Evolutionary conservation across 257 asterid species (phyloP).

Genomic region (Agastache rugosa): DNA sequence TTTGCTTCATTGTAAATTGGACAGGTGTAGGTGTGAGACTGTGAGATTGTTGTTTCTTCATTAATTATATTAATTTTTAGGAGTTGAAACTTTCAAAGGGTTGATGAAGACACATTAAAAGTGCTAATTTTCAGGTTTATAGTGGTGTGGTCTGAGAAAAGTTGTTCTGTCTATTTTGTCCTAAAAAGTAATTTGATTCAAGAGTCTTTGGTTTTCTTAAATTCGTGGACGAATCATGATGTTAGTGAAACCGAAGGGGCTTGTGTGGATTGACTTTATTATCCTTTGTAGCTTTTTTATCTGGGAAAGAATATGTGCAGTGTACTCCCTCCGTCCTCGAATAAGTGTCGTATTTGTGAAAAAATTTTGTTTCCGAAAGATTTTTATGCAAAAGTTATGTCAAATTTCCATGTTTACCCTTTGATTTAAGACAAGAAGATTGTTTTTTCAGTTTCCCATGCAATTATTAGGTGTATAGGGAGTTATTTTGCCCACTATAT

Average conservation of each 20-base stretch:
- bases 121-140: conserved; percentile 30
- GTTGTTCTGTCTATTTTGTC: conserved; percentile 16
- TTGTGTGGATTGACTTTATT: conserved; percentile 45
- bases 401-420: too few relatives aligned
- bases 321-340: too few relatives aligned
- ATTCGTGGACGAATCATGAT: too few relatives aligned
- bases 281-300: conserved; percentile 26
- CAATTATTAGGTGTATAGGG: too few relatives aligned
- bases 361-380: too few relatives aligned
- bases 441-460: too few relatives aligned
- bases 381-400: too few relatives aligned
- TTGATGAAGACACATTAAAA: conserved; percentile 24
- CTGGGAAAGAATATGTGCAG: conserved; percentile 39
- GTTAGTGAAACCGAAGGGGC: too few relatives aligned
- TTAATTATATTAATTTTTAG: not conserved
- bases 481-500: too few relatives aligned
- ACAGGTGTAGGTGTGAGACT: conserved; percentile 29
- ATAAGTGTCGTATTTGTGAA: too few relatives aligned
- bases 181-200: conserved; percentile 11
- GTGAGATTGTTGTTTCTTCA: not conserved
- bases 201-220: not conserved
- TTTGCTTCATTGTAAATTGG: conserved; percentile 23
- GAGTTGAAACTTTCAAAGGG: conserved; percentile 19
- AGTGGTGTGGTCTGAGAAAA: conserved; percentile 33
- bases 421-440: too few relatives aligned